Percentiles rank a stretch among this genome's conserved stretches.
Conservation (phyloP, 2,329 filamentous ascomycete species). For the Gaeumannomyces tritici region DNA sequence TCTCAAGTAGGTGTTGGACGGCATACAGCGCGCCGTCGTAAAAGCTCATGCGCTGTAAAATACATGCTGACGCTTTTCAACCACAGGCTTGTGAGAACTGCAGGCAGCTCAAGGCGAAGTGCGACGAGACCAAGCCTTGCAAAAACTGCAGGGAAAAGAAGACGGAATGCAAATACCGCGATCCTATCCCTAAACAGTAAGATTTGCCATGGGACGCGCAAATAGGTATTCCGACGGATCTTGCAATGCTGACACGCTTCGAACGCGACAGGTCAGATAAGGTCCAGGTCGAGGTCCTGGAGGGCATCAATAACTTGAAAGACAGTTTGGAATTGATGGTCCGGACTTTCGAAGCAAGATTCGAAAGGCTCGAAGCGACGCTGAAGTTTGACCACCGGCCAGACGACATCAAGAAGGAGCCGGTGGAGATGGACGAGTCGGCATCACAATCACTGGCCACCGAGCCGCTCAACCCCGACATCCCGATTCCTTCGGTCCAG, state of each 20-base stretch:
- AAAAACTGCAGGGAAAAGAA: constrained; percentile 85
- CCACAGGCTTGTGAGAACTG: constrained; percentile 81
- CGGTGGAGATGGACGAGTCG: neutral
- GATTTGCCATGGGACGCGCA: constrained; percentile 20
- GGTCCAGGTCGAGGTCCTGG: constrained; percentile 49
- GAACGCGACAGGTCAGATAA: constrained; percentile 41
- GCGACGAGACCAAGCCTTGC: constrained; percentile 75
- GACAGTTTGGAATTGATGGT: constrained; percentile 15
- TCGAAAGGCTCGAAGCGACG: neutral
- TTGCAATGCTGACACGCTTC: constrained; percentile 12
- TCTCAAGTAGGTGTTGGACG: constrained; percentile 41
- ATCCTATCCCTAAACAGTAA: constrained; percentile 85
- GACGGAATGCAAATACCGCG: constrained; percentile 77
- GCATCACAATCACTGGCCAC: neutral
- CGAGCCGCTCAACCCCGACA: neutral
- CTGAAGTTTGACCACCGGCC: neutral
- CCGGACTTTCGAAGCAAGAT: neutral
- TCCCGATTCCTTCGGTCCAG: neutral
- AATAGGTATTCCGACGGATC: neutral
- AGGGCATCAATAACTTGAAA: constrained; percentile 28
- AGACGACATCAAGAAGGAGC: neutral
- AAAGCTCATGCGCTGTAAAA: neutral
- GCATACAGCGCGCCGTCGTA: neutral
- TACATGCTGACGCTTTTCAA: neutral
- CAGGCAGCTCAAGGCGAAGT: constrained; percentile 80